phyloP scores from a whole-genome alignment of 106 monocot genomes.

The Iris macrosiphon region DNA sequence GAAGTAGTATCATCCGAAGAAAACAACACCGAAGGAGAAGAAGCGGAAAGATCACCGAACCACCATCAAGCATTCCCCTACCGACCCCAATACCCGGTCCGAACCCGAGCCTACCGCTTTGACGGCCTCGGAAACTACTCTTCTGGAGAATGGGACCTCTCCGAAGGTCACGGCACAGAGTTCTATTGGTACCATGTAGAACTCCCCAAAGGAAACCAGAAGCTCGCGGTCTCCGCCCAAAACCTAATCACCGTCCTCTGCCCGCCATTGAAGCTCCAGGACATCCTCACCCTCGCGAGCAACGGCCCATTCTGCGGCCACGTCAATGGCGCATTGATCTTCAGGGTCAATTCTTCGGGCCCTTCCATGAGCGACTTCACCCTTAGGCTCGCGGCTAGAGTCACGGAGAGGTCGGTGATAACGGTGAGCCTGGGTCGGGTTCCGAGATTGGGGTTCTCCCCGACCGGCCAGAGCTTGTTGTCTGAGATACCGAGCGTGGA shows the following conservation, averaged over 20 bases:
- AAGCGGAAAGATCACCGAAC: neutral
- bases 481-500: constrained; percentile 41
- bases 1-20: neutral
- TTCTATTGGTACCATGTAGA: constrained; percentile 94
- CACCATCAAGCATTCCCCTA: neutral
- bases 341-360: constrained; percentile 84
- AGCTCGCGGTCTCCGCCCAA: constrained; percentile 59
- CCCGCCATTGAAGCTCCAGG: constrained; percentile 88
- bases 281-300: constrained; percentile 78
- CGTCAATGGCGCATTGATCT: constrained; percentile 65
- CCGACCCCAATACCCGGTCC: constrained; percentile 13
- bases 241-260: constrained; percentile 73
- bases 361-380: constrained; percentile 57
- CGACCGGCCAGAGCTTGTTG: constrained; percentile 43
- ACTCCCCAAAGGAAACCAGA: constrained; percentile 63
- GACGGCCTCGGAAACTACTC: constrained; percentile 41
- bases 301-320: constrained; percentile 79
- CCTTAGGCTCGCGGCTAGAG: constrained; percentile 68
- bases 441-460: constrained; percentile 70
- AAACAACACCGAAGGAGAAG: neutral
- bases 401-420: constrained; percentile 65
- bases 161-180: constrained; percentile 12
- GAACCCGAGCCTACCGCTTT: constrained; percentile 39
- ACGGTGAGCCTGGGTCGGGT: constrained; percentile 80
- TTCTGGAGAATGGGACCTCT: constrained; percentile 32